These are phyloP conservation scores for Periglandula ipomoeae DNA, from an alignment of 2,329 filamentous ascomycete species.

Conservation along the genomic window DNA sequence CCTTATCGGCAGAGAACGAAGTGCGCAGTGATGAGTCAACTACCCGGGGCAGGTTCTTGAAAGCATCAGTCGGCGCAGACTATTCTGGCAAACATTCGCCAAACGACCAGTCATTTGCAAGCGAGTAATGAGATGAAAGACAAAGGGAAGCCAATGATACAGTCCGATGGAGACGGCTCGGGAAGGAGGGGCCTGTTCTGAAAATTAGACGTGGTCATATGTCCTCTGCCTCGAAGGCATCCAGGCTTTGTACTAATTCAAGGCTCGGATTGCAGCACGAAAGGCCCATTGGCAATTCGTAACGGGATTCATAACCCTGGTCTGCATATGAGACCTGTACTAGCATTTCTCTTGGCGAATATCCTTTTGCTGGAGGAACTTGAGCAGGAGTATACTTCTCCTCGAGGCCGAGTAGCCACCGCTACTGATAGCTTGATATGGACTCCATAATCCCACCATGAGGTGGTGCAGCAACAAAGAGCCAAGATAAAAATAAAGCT, in stretches of 20 bases:
- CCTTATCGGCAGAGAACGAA: slow-evolving; percentile 1
- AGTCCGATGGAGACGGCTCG: not conserved
- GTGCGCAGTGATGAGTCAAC: not conserved
- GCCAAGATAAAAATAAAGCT: not conserved
- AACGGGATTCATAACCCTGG: not conserved
- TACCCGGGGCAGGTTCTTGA: not conserved
- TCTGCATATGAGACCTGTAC: not conserved
- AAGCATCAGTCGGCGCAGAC: not conserved
- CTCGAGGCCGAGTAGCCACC: not conserved
- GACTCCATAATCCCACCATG: not conserved
- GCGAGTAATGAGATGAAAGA: not conserved
- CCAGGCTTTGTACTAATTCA: not conserved
- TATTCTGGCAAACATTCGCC: not conserved
- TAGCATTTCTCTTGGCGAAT: not conserved
- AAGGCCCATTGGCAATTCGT: not conserved
- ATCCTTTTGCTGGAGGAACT: not conserved
- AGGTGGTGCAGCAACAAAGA: not conserved
- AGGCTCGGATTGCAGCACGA: not conserved
- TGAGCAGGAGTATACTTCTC: not conserved
- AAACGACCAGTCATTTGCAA: not conserved
- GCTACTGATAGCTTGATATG: not conserved
- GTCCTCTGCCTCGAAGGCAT: not conserved
- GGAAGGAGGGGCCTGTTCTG: not conserved
- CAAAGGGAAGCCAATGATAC: not conserved
- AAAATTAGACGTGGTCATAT: not conserved